Percentiles rank a stretch among this genome's conserved stretches.
phyloP scores from a whole-genome alignment of 768 basidiomycete species.

The Rhodotorula toruloides region DNA sequence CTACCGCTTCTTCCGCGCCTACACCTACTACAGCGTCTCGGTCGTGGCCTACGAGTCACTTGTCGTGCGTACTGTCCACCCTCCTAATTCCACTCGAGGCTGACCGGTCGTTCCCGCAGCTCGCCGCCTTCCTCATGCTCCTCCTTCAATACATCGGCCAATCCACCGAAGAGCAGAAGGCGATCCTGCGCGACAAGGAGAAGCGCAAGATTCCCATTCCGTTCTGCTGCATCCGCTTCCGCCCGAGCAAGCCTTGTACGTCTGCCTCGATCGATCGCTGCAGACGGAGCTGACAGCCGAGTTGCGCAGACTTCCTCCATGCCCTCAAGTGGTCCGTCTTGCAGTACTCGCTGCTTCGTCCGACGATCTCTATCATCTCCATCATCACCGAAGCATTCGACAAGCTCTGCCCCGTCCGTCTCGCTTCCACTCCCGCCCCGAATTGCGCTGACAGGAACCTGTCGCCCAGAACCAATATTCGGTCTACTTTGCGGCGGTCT shows the following conservation, averaged over 20 bases:
- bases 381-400: slow-evolving; percentile 67
- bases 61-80: slow-evolving; percentile 23
- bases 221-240: slow-evolving; percentile 48
- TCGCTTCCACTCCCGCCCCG: no score
- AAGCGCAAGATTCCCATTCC: slow-evolving; percentile 68
- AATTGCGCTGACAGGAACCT: no score
- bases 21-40: slow-evolving; percentile 50
- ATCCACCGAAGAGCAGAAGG: slow-evolving; percentile 60
- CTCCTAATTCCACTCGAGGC: neutral
- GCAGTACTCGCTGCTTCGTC: slow-evolving; percentile 54
- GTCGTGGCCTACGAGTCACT: slow-evolving; percentile 36
- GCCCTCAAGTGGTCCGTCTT: slow-evolving; percentile 75
- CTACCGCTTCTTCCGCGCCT: slow-evolving; percentile 74
- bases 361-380: slow-evolving; percentile 49
- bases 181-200: slow-evolving; percentile 71
- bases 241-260: slow-evolving; percentile 16
- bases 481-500: slow-evolving; percentile 47
- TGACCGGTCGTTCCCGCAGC: slow-evolving; percentile 54
- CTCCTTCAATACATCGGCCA: slow-evolving; percentile 78
- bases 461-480: slow-evolving; percentile 41
- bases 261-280: slow-evolving; percentile 38
- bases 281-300: slow-evolving; percentile 22
- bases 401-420: slow-evolving; percentile 67
- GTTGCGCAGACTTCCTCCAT: slow-evolving; percentile 79
- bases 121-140: slow-evolving; percentile 77